Base-by-base conservation (phyloP, 352 stramenopile genomes). In the Phytophthora hibernalis region DNA sequence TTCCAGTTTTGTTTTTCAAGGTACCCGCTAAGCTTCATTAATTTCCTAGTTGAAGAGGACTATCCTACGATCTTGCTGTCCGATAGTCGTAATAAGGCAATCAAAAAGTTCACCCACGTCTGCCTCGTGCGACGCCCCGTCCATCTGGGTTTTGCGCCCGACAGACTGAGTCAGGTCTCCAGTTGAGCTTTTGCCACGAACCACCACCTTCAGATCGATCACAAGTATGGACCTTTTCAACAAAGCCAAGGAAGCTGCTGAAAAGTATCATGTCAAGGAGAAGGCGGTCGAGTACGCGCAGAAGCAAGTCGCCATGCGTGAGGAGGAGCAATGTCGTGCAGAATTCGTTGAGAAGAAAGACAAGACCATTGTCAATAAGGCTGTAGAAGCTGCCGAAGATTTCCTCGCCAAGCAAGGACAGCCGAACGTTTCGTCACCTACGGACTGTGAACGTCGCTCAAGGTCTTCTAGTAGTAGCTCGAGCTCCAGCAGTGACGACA, bases 251-350 rank as follows among this genome's bases (percentile, higher is more conserved):
- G 40, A 56, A 35, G 22, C 31, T 10, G 55, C 38, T 18, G 65
- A 72, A 31, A 54, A 58, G 8, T 65, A 51, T 15, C 37, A 51
- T 11, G 53, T 51, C n/a, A 59, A 54, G 28, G 55, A 70, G 20
- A 65, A 65, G 26, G 49, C 56, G 18, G 44, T 65, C 40, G 49
- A 68, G 44, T 72, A 54, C 31, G 58, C 57, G 18, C 57, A 72
- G 52, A 38, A 54, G 10, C 60, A 55, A 54, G 64, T 72, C 24
- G 54, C 53, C 10, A 54, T 57, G 42, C 53, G 54, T 2, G 56
- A 72, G 28, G 21, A 68, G 15, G 48, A 57, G 24, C 22, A 63
- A 30, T 33, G 40, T 49, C 35, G 53, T 11, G 20, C 45, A 20
- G 45, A 55, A 5, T 54, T 65, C 47, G 54, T 48, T 13, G 18